Percentiles rank a stretch among this genome's conserved stretches.
Evolutionary conservation across 1,139 yeast genomes (phyloP).

Genomic region (Tardiomyces blankii): DNA sequence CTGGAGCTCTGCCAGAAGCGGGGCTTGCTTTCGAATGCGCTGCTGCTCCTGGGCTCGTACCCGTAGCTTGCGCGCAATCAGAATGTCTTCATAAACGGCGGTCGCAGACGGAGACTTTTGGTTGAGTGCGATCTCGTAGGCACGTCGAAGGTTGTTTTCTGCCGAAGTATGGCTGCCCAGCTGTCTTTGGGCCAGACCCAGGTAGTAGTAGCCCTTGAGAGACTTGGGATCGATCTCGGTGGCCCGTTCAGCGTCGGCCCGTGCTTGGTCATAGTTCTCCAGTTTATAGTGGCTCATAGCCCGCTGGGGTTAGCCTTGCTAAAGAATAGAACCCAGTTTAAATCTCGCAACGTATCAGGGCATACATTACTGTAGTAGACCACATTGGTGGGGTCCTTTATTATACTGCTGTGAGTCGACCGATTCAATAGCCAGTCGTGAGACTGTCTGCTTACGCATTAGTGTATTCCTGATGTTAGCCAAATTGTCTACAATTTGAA

Average conservation of each 20-base stretch:
- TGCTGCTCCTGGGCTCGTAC: conserved; percentile 18
- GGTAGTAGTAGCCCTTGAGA: conserved; percentile 22
- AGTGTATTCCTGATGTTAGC: conserved; percentile 11
- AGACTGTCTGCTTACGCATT: not conserved
- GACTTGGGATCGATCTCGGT: conserved; percentile 9
- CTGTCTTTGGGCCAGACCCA: conserved; percentile 20
- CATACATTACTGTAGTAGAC: not conserved
- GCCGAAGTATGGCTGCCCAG: conserved; percentile 23
- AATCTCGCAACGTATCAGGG: no score
- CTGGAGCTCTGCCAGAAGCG: conserved; percentile 22
- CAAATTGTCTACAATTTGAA: no score
- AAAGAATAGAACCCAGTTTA: no score
- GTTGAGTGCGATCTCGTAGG: conserved; percentile 23
- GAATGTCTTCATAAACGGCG: conserved; percentile 19
- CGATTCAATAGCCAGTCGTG: not conserved
- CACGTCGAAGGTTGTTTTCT: conserved; percentile 21
- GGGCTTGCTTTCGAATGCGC: conserved; percentile 15
- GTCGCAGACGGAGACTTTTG: conserved; percentile 19
- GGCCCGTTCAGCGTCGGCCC: conserved; percentile 15
- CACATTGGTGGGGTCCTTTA: not conserved
- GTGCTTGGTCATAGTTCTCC: conserved; percentile 34
- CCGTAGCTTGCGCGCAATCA: conserved; percentile 20
- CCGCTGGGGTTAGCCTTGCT: not conserved
- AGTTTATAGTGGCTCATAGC: conserved; percentile 1
- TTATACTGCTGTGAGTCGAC: not conserved